phyloP scores from a whole-genome alignment of 106 monocot species.

The Apostasia ramifera region DNA sequence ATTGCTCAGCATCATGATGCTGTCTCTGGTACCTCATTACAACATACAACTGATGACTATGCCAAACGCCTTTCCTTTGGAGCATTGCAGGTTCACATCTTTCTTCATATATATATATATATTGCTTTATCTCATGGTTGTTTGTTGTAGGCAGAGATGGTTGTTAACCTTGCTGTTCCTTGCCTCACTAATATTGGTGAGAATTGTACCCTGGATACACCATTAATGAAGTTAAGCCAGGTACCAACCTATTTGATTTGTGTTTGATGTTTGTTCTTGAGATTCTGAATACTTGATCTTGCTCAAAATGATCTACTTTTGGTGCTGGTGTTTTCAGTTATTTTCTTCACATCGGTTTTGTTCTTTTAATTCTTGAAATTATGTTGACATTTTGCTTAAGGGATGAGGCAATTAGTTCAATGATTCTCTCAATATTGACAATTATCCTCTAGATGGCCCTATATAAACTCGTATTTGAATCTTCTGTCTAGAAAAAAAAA shows the following conservation, averaged over 20 bases:
- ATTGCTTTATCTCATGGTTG: background rate
- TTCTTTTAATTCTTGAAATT: too few species aligned
- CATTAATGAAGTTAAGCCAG: constrained; percentile 43
- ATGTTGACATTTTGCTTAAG: too few species aligned
- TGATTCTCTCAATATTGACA: too few species aligned
- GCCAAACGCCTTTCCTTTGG: constrained; percentile 66
- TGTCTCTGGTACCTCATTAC: constrained; percentile 65
- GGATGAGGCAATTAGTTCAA: too few species aligned
- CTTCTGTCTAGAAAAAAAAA: too few species aligned
- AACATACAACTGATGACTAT: constrained; percentile 81
- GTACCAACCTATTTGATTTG: constrained; percentile 9
- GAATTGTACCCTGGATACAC: constrained; percentile 15
- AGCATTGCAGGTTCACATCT: constrained; percentile 40
- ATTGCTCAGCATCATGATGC: constrained; percentile 88
- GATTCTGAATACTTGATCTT: too few species aligned
- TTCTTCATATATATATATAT: background rate
- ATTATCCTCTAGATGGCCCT: too few species aligned
- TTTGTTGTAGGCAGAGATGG: constrained; percentile 42
- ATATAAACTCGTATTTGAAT: too few species aligned
- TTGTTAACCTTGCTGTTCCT: constrained; percentile 44
- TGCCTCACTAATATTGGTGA: constrained; percentile 37
- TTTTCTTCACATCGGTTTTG: too few species aligned
- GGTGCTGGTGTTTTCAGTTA: too few species aligned
- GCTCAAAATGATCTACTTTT: too few species aligned
- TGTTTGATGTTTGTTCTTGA: background rate